phyloP scores from a whole-genome alignment of 2,329 filamentous ascomycete species.

The Aspergillus sp. region DNA sequence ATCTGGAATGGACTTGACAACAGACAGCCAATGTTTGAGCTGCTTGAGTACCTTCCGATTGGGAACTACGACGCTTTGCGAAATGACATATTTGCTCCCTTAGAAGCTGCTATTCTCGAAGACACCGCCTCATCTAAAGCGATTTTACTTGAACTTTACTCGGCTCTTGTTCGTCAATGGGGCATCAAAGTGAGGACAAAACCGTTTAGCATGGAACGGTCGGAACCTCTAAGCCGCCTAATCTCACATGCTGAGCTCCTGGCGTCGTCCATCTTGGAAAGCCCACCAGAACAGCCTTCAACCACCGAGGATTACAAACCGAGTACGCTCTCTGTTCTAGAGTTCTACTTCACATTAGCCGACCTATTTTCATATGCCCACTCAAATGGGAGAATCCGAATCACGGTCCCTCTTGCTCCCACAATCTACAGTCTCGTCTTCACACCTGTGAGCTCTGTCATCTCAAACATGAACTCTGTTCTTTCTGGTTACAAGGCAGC shows the following conservation, averaged over 20 bases:
- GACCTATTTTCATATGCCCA: slow-evolving; percentile 55
- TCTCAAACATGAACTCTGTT: slow-evolving; percentile 69
- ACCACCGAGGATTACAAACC: slow-evolving; percentile 23
- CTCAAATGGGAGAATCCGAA: slow-evolving; percentile 58
- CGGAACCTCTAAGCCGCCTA: slow-evolving; percentile 41
- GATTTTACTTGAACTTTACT: slow-evolving; percentile 67
- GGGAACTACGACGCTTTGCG: slow-evolving; percentile 36
- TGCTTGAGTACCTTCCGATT: slow-evolving; percentile 35
- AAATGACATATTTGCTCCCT: slow-evolving; percentile 35
- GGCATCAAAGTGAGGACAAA: slow-evolving; percentile 34
- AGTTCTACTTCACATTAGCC: slow-evolving; percentile 68
- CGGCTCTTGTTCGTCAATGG: slow-evolving; percentile 61
- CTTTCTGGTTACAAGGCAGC: slow-evolving; percentile 72
- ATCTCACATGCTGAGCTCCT: slow-evolving; percentile 55
- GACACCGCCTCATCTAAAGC: slow-evolving; percentile 52
- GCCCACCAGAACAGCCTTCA: slow-evolving; percentile 30
- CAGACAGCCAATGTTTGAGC: slow-evolving; percentile 41
- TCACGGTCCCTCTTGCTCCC: slow-evolving; percentile 66
- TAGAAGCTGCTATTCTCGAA: slow-evolving; percentile 43
- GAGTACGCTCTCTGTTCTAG: slow-evolving; percentile 55
- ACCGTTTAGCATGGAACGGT: slow-evolving; percentile 28
- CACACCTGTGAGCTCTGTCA: slow-evolving; percentile 59
- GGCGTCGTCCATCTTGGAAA: slow-evolving; percentile 60
- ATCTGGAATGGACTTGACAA: slow-evolving; percentile 64
- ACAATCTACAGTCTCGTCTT: slow-evolving; percentile 73